Conservation (phyloP, 2,329 filamentous ascomycete genomes). For the Remersonia thermophila region DNA sequence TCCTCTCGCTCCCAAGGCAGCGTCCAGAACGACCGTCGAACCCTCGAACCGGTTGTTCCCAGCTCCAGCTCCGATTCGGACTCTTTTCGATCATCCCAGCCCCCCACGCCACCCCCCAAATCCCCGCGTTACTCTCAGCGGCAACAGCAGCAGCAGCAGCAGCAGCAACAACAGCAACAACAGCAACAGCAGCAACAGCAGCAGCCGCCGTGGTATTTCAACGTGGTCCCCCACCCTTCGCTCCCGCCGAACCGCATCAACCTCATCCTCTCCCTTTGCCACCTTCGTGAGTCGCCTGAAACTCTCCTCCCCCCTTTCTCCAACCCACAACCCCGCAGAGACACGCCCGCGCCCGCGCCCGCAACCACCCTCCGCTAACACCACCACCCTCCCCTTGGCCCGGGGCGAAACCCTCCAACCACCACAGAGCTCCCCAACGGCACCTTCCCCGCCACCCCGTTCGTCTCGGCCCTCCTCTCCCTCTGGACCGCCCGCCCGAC, state of each 20-base stretch:
- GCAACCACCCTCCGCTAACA: no score
- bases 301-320: no score
- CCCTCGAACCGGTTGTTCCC: not conserved
- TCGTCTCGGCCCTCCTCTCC: constrained; percentile 11
- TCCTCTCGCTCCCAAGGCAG: no score
- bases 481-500: constrained; percentile 7
- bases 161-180: constrained; percentile 1
- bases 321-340: no score
- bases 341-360: no score
- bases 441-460: constrained; percentile 9
- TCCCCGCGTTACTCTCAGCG: not conserved
- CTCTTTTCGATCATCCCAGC: not conserved
- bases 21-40: no score
- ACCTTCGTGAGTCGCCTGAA: constrained; percentile 5
- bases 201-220: not conserved
- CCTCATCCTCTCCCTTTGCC: constrained; percentile 9
- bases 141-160: constrained; percentile 1
- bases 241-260: constrained; percentile 13
- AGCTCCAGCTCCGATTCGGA: not conserved
- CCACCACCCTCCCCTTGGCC: no score
- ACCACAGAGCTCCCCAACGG: constrained; percentile 9
- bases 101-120: not conserved
- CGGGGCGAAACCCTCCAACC: no score
- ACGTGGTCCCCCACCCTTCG: constrained; percentile 1
- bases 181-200: constrained; percentile 1